Evolutionary conservation across 192 early-diverging fungal species (phyloP).

Genomic region (Coemansia sp.): DNA sequence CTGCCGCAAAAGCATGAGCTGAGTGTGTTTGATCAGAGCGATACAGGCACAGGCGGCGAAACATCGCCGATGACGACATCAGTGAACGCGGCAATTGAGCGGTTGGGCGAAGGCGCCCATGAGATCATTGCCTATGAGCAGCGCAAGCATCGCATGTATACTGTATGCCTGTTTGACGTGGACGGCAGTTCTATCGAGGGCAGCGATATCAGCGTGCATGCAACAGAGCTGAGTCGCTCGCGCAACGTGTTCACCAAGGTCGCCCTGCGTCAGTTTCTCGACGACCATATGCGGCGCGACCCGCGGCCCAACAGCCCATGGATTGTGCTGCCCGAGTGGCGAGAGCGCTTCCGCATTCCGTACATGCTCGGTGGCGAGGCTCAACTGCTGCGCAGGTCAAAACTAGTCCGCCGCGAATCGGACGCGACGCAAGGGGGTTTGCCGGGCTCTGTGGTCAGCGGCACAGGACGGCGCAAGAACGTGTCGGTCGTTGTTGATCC

Average conservation of each 20-base stretch:
- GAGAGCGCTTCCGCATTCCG: conserved; percentile 51
- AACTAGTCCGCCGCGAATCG: background rate
- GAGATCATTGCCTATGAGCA: conserved; percentile 30
- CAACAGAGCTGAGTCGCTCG: conserved; percentile 44
- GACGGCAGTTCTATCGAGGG: conserved; percentile 38
- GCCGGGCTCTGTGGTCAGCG: background rate
- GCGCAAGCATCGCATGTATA: conserved; percentile 31
- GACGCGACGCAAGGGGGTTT: background rate
- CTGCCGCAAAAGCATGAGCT: conserved; percentile 17
- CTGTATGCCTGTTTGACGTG: conserved; percentile 41
- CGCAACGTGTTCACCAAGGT: conserved; percentile 54
- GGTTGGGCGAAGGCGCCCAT: conserved; percentile 20
- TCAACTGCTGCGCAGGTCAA: conserved; percentile 15
- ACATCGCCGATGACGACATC: background rate
- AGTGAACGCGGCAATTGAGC: conserved; percentile 24
- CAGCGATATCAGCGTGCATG: conserved; percentile 45
- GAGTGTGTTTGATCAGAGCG: background rate
- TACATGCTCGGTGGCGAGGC: conserved; percentile 44
- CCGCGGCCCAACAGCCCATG: conserved; percentile 41
- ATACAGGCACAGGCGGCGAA: background rate
- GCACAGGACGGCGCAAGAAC: background rate
- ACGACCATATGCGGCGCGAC: conserved; percentile 38
- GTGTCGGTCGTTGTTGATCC: conserved; percentile 32
- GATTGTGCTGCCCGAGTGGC: conserved; percentile 40
- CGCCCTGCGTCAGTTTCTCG: conserved; percentile 45